These are phyloP conservation scores for Ogataea glucozyma DNA, from an alignment of 805 yeast genomes.

Conservation along the genomic window DNA sequence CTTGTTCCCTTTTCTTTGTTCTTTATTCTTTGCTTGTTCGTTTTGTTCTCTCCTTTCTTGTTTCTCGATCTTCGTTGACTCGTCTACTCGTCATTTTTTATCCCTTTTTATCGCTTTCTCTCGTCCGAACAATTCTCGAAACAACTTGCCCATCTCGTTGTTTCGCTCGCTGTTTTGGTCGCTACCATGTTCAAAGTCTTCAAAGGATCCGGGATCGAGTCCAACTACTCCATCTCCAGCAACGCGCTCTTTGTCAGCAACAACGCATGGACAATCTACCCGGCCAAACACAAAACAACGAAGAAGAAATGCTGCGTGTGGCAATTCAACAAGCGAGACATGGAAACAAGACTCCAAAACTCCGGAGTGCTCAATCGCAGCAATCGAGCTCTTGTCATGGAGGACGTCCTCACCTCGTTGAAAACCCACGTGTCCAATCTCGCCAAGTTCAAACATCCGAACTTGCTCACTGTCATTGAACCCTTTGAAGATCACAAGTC, in stretches of 20 bases:
- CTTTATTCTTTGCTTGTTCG: too few species aligned
- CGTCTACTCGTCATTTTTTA: background rate
- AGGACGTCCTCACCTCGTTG: constrained; percentile 66
- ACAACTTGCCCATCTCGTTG: too few species aligned
- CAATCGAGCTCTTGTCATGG: constrained; percentile 49
- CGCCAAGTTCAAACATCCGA: constrained; percentile 87
- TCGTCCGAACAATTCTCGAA: too few species aligned
- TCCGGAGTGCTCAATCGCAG: constrained; percentile 51
- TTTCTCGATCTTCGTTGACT: background rate
- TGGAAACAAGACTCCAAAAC: constrained; percentile 55
- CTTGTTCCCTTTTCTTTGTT: too few species aligned
- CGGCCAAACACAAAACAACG: constrained; percentile 71
- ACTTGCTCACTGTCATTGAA: constrained; percentile 78
- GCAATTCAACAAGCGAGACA: constrained; percentile 77
- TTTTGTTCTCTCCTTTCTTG: too few species aligned
- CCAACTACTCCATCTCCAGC: constrained; percentile 65
- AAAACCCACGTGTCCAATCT: constrained; percentile 68
- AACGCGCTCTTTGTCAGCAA: constrained; percentile 65
- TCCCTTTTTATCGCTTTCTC: too few species aligned
- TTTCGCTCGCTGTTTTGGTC: too few species aligned
- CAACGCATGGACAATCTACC: constrained; percentile 83
- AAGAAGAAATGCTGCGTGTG: constrained; percentile 77
- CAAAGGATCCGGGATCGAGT: constrained; percentile 61
- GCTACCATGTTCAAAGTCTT: constrained; percentile 51
- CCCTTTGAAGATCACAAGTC: constrained; percentile 85